These are phyloP conservation scores for Graphilbum sp. DNA, from an alignment of 2,329 filamentous ascomycete genomes.

Conservation along the genomic window DNA sequence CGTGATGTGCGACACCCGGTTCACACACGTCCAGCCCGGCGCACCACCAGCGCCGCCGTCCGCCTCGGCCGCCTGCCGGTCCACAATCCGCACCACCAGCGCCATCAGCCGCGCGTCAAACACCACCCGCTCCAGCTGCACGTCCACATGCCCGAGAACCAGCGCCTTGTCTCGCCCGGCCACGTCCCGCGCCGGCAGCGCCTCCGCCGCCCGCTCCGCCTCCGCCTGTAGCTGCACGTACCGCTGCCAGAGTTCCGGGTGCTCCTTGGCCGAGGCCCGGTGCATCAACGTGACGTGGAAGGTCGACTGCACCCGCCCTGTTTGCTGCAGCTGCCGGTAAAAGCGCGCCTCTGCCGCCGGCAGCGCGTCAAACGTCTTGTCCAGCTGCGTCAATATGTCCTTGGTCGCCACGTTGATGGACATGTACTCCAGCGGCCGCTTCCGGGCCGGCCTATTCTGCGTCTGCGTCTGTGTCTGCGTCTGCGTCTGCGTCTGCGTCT, in stretches of 20 bases:
- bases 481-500: no score
- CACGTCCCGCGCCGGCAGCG: no score
- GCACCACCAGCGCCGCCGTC: not conserved
- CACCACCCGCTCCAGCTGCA: constrained; percentile 55
- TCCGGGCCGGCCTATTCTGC: constrained; percentile 22
- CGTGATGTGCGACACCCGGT: constrained; percentile 73
- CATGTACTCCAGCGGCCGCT: constrained; percentile 40
- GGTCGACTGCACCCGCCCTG: constrained; percentile 58
- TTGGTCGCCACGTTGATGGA: constrained; percentile 28
- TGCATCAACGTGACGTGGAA: constrained; percentile 96
- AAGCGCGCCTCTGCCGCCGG: constrained; percentile 41
- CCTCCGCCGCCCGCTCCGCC: constrained; percentile 17
- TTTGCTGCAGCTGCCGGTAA: constrained; percentile 59
- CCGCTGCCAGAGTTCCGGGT: constrained; percentile 58
- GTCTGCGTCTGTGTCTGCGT: no score
- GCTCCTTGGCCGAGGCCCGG: constrained; percentile 41
- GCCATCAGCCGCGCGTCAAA: constrained; percentile 84
- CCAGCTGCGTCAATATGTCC: constrained; percentile 38
- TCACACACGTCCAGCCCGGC: constrained; percentile 51
- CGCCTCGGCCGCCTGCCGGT: constrained; percentile 25
- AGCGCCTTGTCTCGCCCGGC: constrained; percentile 16
- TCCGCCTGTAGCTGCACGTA: constrained; percentile 45
- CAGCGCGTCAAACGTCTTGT: constrained; percentile 48
- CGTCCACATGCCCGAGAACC: constrained; percentile 45
- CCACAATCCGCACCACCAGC: constrained; percentile 61